Evolutionary conservation across 2,329 filamentous ascomycete genomes (phyloP), one percentile per base, ranked within the genome.

Genomic region (Pseudopithomyces chartarum): DNA sequence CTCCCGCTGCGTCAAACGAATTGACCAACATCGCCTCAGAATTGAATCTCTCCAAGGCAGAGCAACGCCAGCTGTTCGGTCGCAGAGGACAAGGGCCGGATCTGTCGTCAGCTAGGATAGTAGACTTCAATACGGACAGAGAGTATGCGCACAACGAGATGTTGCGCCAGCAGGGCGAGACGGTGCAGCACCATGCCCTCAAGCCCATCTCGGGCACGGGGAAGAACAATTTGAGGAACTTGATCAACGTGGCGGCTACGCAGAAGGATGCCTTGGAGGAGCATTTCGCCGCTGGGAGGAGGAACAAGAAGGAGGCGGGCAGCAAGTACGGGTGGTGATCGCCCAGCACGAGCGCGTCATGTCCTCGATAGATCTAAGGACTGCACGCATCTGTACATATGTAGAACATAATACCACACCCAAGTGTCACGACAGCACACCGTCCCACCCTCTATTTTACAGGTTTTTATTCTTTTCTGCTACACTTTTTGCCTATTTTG

Each of bases 211-310:
- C 91, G 22, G 73, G 71, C 8, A 90, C 92, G 3, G 91, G 92
- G 57, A 97, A 97, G 79, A 92, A 97, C 78, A 96, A 85, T 68
- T 81, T 98, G 74, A 88, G 89, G 70, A 92, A 97, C 79, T 82
- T 98, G 66, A 90, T 98, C 63, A 92, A 87, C 75, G 90, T 90
- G 59, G 93, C 91, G 23, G 87, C 87, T 64, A 90, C 83, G 60
- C 92, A 98, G 77, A 87, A 88, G 71, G 92, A 96, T 11, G 92
- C 92, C 2, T 79, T 97, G 63, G 92, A 97, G 77, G 94, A 98
- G 70, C 93, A 91, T 73, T 97, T 97, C 80, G 92, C 92, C 19
- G 82, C 88, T 64, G 91, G 92, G 6, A 88, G 85, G 78, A 85
- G 84, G 66, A 95, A 93, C 69, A 88, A 91, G 75, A 88, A 86